Evolutionary conservation across 2,329 filamentous ascomycete genomes (phyloP).

Genomic region (Pseudopyricularia cyperi): DNA sequence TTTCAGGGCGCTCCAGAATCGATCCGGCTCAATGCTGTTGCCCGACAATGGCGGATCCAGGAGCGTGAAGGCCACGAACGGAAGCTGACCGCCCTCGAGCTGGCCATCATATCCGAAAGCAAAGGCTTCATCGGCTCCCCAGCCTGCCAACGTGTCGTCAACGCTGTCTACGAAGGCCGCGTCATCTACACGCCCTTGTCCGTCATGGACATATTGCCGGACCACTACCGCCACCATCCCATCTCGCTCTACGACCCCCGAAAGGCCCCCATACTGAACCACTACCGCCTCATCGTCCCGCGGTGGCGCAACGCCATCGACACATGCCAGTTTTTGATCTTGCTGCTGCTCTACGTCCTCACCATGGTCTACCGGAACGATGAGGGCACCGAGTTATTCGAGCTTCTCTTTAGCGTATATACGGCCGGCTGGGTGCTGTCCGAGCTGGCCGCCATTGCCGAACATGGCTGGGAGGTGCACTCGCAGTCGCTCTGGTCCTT

Average conservation of each 20-base stretch:
- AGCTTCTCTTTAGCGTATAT: constrained; percentile 59
- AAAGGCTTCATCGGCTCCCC: constrained; percentile 67
- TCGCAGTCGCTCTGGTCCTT: constrained; percentile 86
- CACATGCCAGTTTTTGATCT: constrained; percentile 56
- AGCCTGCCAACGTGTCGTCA: constrained; percentile 69
- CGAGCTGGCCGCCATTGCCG: constrained; percentile 62
- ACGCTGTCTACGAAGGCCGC: constrained; percentile 69
- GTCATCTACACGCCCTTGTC: constrained; percentile 73
- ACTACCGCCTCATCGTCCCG: constrained; percentile 75
- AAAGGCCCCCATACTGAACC: constrained; percentile 64
- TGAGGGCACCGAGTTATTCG: constrained; percentile 39
- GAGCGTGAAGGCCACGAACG: constrained; percentile 27
- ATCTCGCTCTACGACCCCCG: constrained; percentile 71
- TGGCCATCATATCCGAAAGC: constrained; percentile 72
- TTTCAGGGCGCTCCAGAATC: constrained; percentile 55
- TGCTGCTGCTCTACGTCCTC: constrained; percentile 55
- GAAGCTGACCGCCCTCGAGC: constrained; percentile 61
- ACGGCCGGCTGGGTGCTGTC: constrained; percentile 69
- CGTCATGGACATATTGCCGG: constrained; percentile 73
- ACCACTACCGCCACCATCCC: constrained; percentile 73
- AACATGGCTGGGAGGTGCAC: constrained; percentile 66
- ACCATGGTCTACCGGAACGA: constrained; percentile 59
- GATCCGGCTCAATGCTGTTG: constrained; percentile 5
- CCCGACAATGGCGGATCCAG: constrained; percentile 20
- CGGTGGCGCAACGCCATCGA: constrained; percentile 66